These are phyloP conservation scores for Ulmus americana DNA, from an alignment of 331 rosid genomes.

Conservation along the genomic window DNA sequence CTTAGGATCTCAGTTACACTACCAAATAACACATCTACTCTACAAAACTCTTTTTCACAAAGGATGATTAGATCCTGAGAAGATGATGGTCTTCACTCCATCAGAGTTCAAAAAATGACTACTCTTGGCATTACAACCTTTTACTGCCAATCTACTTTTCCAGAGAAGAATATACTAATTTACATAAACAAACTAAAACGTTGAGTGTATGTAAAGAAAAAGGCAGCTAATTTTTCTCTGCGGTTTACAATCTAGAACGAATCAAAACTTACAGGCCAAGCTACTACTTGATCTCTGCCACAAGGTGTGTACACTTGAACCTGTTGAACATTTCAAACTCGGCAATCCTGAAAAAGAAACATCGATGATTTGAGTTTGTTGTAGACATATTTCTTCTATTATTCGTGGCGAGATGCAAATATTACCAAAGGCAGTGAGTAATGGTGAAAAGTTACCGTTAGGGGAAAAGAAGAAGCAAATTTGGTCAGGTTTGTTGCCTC, in stretches of 20 bases:
- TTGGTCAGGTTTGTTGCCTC: slow-evolving; percentile 12
- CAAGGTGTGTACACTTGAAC: slow-evolving; percentile 1
- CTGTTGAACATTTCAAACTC: neutral
- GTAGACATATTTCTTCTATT: neutral
- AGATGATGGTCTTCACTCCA: slow-evolving; percentile 9
- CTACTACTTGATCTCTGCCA: neutral
- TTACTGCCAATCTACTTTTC: slow-evolving; percentile 1
- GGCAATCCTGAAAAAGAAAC: slow-evolving; percentile 20
- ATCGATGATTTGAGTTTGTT: neutral
- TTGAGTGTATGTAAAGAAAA: slow-evolving; percentile 14
- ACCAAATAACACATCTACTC: neutral
- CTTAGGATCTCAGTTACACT: neutral
- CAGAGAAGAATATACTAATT: slow-evolving; percentile 10
- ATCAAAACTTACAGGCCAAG: slow-evolving; percentile 4
- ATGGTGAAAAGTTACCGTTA: slow-evolving; percentile 19
- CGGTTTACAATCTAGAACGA: neutral
- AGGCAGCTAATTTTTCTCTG: slow-evolving; percentile 2
- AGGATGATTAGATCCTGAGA: neutral
- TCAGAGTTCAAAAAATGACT: slow-evolving; percentile 7
- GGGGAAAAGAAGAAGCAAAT: slow-evolving; percentile 3
- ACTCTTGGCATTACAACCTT: slow-evolving; percentile 1
- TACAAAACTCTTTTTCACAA: neutral
- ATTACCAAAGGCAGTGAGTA: neutral
- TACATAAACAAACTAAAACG: slow-evolving; percentile 5
- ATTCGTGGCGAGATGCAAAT: neutral